Evolutionary conservation across 2,329 filamentous ascomycete species (phyloP), one percentile per base, ranked within the genome.

Genomic region (Paraconiothyrium brasiliense): DNA sequence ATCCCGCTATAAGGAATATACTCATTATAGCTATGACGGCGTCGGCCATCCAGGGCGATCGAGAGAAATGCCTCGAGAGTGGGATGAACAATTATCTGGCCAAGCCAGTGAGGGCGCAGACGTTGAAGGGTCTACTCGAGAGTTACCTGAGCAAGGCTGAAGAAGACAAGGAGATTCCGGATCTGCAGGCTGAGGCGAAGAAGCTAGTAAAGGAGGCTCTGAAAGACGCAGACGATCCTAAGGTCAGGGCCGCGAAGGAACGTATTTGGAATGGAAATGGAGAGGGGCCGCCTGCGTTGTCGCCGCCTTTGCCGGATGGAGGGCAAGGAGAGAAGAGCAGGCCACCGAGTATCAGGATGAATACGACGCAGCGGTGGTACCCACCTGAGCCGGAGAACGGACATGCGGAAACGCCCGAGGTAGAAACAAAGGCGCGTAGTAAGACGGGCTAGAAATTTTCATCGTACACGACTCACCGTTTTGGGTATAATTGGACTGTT

Each of bases 21-120:
- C 83, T 97, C n/a, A 92, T 98, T 52, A 97, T 98, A 70, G 94
- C 94, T 58, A 97, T 98, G 94, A 98, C 94, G 0, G 94, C 94
- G 1, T 94, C 90, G 30, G 94, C 94, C 3, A 98, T 98, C 63
- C 92, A 95, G 75, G 94, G 94, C 20, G 94, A 98, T 75, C 86
- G 94, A 51, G 94, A 98, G 76, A 97, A 97, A 80, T 97, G 94
- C 70, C 82, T 97, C n/a, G 92, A 93, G 54, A 92, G 93, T 1
- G 94, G 94, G 0, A 98, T 98, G 94, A 97, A 97, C 78, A 95
- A 97, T 73, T 98, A 97, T 72, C 86, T 97, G 1, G 93, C 94
- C 16, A 98, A 98, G 76, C 94, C 94, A 1, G 94, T 98, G n/a
- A 87, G 93, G 22, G 92, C 92, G 4, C 91, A 94, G 50, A 89